Conservation (phyloP, 345 rosid genomes). For the Boechera retrofracta region DNA sequence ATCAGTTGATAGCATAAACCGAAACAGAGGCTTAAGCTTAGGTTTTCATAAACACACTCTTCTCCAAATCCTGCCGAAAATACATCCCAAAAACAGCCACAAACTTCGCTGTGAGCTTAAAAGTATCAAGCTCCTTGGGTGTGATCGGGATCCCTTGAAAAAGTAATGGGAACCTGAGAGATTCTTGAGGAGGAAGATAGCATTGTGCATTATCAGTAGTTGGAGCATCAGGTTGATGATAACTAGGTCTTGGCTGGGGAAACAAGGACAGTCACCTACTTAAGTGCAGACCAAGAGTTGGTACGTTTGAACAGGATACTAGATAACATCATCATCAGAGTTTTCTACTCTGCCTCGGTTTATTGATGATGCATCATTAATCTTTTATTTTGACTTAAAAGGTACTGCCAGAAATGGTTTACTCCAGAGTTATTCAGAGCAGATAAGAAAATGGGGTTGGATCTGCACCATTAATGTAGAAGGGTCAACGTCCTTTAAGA, state of each 20-base stretch:
- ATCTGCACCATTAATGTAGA: constrained; percentile 70
- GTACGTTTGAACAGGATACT: constrained; percentile 47
- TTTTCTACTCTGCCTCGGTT: constrained; percentile 11
- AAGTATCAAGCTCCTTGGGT: neutral
- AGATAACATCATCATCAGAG: constrained; percentile 26
- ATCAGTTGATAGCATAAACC: neutral
- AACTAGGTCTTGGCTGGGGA: constrained; percentile 77
- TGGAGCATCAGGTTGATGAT: too few species aligned
- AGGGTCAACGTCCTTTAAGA: constrained; percentile 67
- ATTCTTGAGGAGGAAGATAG: too few species aligned
- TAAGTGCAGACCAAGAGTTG: constrained; percentile 83
- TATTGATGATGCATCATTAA: constrained; percentile 23
- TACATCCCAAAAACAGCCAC: neutral
- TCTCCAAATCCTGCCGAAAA: constrained; percentile 31
- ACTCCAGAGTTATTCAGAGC: constrained; percentile 71
- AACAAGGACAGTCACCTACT: constrained; percentile 66
- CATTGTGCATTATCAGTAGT: too few species aligned
- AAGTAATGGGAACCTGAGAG: neutral
- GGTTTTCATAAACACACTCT: neutral
- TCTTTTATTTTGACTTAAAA: constrained; percentile 42
- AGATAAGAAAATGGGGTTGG: constrained; percentile 95
- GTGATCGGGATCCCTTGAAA: neutral
- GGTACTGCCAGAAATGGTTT: constrained; percentile 87
- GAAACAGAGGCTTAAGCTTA: neutral
- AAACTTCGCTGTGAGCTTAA: constrained; percentile 11